Evolutionary conservation across 257 asterid species (phyloP).

Genomic region (Solanum arcanum): DNA sequence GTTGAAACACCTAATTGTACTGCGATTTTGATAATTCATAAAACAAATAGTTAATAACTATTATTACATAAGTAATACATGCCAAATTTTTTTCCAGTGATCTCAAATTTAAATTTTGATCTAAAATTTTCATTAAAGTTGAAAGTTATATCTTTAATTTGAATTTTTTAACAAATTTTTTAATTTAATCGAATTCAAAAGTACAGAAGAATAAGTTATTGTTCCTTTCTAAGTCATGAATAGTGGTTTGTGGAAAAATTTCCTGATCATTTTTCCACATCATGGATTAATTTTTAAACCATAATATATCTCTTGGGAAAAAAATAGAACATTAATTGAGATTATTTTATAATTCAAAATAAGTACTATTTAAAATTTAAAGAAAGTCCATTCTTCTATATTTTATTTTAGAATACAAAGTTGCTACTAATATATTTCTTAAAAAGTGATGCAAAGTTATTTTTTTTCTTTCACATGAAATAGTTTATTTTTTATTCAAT

Average conservation of each 20-base stretch:
- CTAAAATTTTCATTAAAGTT: fast-evolving
- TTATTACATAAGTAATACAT: too few relatives aligned
- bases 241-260: neutral
- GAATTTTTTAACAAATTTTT: fast-evolving
- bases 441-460: too few relatives aligned
- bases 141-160: too few relatives aligned
- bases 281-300: neutral
- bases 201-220: neutral
- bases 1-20: neutral
- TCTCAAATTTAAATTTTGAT: too few relatives aligned
- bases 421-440: too few relatives aligned
- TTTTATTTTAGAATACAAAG: too few relatives aligned
- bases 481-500: too few relatives aligned
- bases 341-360: too few relatives aligned
- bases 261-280: neutral
- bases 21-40: too few relatives aligned
- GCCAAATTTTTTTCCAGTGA: fast-evolving
- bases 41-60: too few relatives aligned
- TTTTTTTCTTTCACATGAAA: too few relatives aligned
- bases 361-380: too few relatives aligned
- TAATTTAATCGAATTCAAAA: neutral
- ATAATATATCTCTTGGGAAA: neutral
- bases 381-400: neutral
- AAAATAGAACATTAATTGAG: neutral
- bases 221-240: neutral